A percentile compares a stretch with the other conserved stretches of the same genome.
phyloP scores from a whole-genome alignment of 208 protist species.

The Acanthamoeba healyi region DNA sequence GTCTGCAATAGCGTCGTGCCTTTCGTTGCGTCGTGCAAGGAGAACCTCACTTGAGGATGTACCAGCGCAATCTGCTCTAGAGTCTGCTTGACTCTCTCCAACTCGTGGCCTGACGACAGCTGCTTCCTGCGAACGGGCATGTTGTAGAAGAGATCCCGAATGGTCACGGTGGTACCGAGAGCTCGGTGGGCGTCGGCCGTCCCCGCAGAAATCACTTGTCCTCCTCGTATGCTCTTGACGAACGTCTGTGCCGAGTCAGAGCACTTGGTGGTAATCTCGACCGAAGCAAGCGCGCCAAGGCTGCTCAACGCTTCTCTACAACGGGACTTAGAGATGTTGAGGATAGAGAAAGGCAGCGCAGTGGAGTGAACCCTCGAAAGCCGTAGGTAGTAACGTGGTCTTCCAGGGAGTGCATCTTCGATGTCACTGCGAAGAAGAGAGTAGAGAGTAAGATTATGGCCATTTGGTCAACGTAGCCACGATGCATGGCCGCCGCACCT shows the following conservation, averaged over 20 bases:
- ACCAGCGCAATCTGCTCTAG: conserved; percentile 11
- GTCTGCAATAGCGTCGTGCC: conserved; percentile 14
- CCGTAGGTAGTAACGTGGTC: not conserved
- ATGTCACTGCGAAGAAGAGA: not conserved
- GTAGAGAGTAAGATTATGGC: too few relatives aligned
- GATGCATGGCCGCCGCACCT: too few relatives aligned
- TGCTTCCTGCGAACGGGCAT: conserved; percentile 53
- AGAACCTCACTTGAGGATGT: not conserved
- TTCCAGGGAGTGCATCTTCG: not conserved
- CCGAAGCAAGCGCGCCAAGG: not conserved
- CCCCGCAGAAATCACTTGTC: not conserved
- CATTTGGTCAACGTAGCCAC: too few relatives aligned
- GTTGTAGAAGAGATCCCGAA: conserved; percentile 55
- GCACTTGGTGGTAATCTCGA: conserved; percentile 12
- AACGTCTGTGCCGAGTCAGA: conserved; percentile 9
- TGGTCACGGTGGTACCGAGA: conserved; percentile 32
- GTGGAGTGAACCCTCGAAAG: conserved; percentile 67
- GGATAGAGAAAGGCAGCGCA: not conserved
- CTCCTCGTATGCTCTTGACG: not conserved
- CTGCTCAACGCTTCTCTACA: conserved; percentile 63
- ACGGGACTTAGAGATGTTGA: not conserved
- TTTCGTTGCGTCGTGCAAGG: conserved; percentile 3
- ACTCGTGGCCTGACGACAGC: not conserved
- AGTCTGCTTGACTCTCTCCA: conserved; percentile 33
- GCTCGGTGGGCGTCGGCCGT: not conserved